A percentile compares a stretch with the other conserved stretches of the same genome.
These are phyloP conservation scores for Boletus sp. DNA, from an alignment of 1,284 basidiomycete genomes.

Conservation along the genomic window DNA sequence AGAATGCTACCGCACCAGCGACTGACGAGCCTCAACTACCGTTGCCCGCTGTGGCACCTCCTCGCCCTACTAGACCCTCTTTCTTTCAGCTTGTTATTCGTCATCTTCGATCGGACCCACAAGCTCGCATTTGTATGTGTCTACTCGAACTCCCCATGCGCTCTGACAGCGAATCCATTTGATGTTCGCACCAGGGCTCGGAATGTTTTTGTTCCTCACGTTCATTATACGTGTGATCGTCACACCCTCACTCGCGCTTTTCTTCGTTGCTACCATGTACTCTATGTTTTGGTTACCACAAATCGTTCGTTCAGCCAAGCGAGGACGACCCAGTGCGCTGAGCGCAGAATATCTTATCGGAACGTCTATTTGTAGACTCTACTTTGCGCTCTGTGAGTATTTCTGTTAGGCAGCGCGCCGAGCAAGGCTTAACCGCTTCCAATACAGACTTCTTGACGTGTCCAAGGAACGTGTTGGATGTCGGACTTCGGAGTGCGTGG, in stretches of 20 bases:
- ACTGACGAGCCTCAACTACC: constrained; percentile 23
- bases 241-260: constrained; percentile 68
- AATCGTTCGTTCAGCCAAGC: constrained; percentile 74
- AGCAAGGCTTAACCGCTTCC: constrained; percentile 6
- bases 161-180: neutral
- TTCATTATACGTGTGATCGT: constrained; percentile 75
- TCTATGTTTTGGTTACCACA: constrained; percentile 84
- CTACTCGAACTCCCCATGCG: neutral
- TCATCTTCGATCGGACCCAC: constrained; percentile 68
- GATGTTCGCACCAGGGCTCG: constrained; percentile 54
- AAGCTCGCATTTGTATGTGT: constrained; percentile 67
- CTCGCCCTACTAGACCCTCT: constrained; percentile 32
- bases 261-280: constrained; percentile 75
- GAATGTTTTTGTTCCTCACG: constrained; percentile 67
- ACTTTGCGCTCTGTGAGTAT: constrained; percentile 74
- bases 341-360: constrained; percentile 77
- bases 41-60: constrained; percentile 19
- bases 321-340: constrained; percentile 73
- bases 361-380: constrained; percentile 71
- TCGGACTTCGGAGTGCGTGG: constrained; percentile 65
- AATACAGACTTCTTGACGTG: constrained; percentile 76
- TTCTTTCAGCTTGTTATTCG: constrained; percentile 57
- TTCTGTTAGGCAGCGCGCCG: neutral
- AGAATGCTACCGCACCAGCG: constrained; percentile 1
- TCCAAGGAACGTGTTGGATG: constrained; percentile 84